Base-by-base conservation (phyloP, 768 basidiomycete genomes). In the Hygrocybe punicea region DNA sequence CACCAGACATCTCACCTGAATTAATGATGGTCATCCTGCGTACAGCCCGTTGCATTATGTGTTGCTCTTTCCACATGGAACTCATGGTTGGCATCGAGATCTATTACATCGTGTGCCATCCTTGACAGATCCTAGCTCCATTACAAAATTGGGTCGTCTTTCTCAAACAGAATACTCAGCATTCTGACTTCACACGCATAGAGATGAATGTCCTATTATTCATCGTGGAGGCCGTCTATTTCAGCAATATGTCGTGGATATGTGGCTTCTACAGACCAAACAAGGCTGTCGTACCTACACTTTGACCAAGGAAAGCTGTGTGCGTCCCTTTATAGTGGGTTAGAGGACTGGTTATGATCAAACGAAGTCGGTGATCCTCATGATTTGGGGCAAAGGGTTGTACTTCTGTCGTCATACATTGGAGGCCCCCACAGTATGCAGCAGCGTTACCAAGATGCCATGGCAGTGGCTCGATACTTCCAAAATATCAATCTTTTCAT, bases 401-500 rank as follows among this genome's bases (percentile, higher is more conserved):
- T 77, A 24, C 67, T 81, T 1, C 77, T 65, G 23, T 63, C 65
- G 10, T 67, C 67, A 16, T 66, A 67, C 51, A 51, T 51, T 57
- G 67, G 68, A 1, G 67, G 78, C 16, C 56, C 73, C 1, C 55
- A 67, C 0, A 58, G 77, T 44, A 80, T 81, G 76, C 62, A 70
- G 0, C 71, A 78, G 46, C 63, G 67, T 0, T 76, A 69, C 53
- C 76, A 78, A 35, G 78, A 82, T 55, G 65, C 74, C 0, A 66
- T 83, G 61, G 77, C 81, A 0, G 68, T 82, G 16, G 73, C 64
- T 14, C 51, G 71, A 0, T 56, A 68, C 44, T 76, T 62, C 55
- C 54, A 52, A 6, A 73, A 73, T 6, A 60, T 72, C 17, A 75
- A 80, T 51, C 56, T 82, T 0, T 82, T 83, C 37, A 48, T 82